Base-by-base conservation (phyloP, 2,329 filamentous ascomycete species). In the Calonectria pseudoreteaudii region DNA sequence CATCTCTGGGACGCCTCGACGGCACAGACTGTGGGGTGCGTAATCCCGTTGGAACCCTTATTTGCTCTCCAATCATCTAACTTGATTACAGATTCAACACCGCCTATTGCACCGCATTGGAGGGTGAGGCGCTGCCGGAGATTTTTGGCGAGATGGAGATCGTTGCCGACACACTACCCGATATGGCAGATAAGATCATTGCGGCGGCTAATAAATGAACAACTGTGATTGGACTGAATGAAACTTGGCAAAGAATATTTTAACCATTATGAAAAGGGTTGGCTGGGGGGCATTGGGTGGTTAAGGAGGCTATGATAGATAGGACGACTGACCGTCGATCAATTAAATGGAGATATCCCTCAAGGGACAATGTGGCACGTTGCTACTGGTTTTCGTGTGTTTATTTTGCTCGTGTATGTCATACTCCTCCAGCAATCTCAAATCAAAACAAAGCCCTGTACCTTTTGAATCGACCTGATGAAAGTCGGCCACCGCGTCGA, bases 141-240 rank as follows among this genome's bases (percentile, higher is more conserved):
- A 71, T 79, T 10, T 79, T 79, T 68, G 76, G 77, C 0, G 67
- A 79, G 52, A 78, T 79, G 75, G 77, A 79, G 41, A 76, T 79
- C 13, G 75, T 79, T 60, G 34, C 75, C 0, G 74, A 79, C 18
- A 70, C 50, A 0, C 18, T 79, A 2, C 69, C 72, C 4, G 69
- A 74, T 7, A 79, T 79, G 77, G 77, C 75, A 5, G 75, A 77
- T 26, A 72, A 60, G 38, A 76, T 79, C 4, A 71, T 79, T 13
- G 41, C 77, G 1, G 64, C 74, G 11, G 72, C 76, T 41, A 49
- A 58, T n/a, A 66, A 60, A n/a, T 60, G 41, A 41, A 44, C 11
- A 9, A 14, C 31, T 31, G 36, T 16, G 13, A 41, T 28, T 41
- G n/a, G 14, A 56, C 23, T n/a, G 44, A 8, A 20, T 44, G 8